Base-by-base conservation (phyloP, 148 eudicot species). In the Nepenthes gracilis region DNA sequence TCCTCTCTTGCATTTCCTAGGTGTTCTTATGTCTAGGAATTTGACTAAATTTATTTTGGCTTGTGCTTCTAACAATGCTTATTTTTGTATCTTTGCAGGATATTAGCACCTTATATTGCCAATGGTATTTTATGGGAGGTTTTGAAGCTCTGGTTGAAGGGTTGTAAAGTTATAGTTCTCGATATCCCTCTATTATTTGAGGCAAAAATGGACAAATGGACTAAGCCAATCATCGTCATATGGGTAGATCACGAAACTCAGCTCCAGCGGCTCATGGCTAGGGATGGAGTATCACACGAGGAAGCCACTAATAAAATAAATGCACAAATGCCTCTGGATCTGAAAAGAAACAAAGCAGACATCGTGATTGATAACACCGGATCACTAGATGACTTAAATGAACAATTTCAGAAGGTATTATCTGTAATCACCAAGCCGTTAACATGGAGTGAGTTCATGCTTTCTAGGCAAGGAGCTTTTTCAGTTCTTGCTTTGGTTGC, bases 161-260 rank as follows among this genome's bases (percentile, higher is more conserved):
- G 99, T 13, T 69, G 63, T 64, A 78, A 76, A 64, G 75, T 83
- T 35, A 89, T 93, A 55, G 79, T 89, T 64, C 87, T 89, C 35
- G 99, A 93, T 64, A 71, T 89, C 60, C 99, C 99, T 49, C 75
- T 93, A 58, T 59, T 93, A 75, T 93, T 89, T 50, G 99, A 93
- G 76, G 95, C 83, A 62, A 93, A 89, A 70, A 81, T 93, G 77
- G 95, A 86, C 70, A 86, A 72, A 64, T 93, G 99, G 99, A 83
- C 96, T 35, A 81, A 80, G 54, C 99, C 92, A 14, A 74, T 76
- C 36, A 73, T 93, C 54, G 86, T 88, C 63, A 89, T 93, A 43
- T 93, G 95, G 91, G 87, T 88, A 45, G 95, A 93, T 70, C 81
- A 78, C 10, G 81, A 86, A 69, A 93, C 95, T 57, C 95, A 93